phyloP scores from a whole-genome alignment of 768 basidiomycete genomes.

The Coprinellus micaceus region DNA sequence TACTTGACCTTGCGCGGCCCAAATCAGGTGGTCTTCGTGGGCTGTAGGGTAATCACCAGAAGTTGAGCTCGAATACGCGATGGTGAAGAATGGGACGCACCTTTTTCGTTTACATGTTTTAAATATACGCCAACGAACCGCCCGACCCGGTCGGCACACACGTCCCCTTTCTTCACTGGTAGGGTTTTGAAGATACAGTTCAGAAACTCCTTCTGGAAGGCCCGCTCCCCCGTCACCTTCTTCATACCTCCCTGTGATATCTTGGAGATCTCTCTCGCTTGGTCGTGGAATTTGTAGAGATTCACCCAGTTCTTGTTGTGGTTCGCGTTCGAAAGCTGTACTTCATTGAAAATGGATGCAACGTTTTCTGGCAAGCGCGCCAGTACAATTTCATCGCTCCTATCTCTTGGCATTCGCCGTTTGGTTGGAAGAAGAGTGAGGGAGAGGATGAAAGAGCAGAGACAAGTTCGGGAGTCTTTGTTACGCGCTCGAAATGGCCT shows the following conservation, averaged over 20 bases:
- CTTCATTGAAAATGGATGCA: slow-evolving; percentile 72
- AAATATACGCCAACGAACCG: slow-evolving; percentile 83
- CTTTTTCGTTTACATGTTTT: slow-evolving; percentile 71
- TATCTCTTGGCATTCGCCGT: background rate
- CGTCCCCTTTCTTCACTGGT: slow-evolving; percentile 75
- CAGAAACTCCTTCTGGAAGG: slow-evolving; percentile 67
- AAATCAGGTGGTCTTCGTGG: slow-evolving; percentile 29
- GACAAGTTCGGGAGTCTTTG: too few relatives aligned
- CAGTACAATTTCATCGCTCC: background rate
- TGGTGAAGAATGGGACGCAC: slow-evolving; percentile 34
- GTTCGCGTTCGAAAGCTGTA: slow-evolving; percentile 66
- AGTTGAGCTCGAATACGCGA: background rate
- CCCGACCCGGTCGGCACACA: slow-evolving; percentile 69
- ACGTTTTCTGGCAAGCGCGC: background rate
- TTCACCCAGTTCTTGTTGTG: slow-evolving; percentile 88
- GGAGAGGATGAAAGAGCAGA: background rate
- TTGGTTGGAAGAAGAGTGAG: background rate
- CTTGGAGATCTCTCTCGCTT: slow-evolving; percentile 55
- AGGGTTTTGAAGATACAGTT: slow-evolving; percentile 58
- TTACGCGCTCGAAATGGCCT: too few relatives aligned
- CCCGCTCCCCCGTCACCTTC: slow-evolving; percentile 70
- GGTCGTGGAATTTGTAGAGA: slow-evolving; percentile 72
- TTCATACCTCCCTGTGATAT: slow-evolving; percentile 38
- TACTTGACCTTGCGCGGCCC: slow-evolving; percentile 22
- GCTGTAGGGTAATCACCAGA: slow-evolving; percentile 26